Percentiles rank a stretch among this genome's conserved stretches.
phyloP scores from a whole-genome alignment of 331 rosid species.

The Quercus lobata region DNA sequence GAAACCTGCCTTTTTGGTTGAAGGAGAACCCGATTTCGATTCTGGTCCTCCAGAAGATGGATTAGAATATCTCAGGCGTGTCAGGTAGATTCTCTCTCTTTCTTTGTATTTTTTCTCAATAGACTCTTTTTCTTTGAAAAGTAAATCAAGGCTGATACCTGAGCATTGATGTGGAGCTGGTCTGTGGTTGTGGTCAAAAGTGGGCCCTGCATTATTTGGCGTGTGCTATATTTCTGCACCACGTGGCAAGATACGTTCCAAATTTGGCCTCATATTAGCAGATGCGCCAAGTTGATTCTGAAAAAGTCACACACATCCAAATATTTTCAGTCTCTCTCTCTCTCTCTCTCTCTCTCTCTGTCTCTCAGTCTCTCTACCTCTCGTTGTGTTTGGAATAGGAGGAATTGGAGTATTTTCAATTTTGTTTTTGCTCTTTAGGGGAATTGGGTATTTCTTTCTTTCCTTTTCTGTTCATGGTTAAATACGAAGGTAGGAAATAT shows the following conservation, averaged over 20 bases:
- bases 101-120: slow-evolving; percentile 9
- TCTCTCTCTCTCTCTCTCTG: too few species aligned
- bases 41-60: slow-evolving; percentile 99
- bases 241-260: not conserved
- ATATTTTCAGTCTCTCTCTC: too few species aligned
- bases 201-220: not conserved
- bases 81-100: slow-evolving; percentile 52
- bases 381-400: too few species aligned
- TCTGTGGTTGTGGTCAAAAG: not conserved
- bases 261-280: not conserved
- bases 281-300: not conserved
- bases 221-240: not conserved
- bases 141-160: not conserved
- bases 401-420: too few species aligned
- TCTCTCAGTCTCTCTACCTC: too few species aligned
- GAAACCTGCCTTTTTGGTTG: slow-evolving; percentile 77
- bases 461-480: too few species aligned
- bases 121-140: slow-evolving; percentile 2
- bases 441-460: too few species aligned
- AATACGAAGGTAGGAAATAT: too few species aligned
- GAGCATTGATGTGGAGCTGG: not conserved
- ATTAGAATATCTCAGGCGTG: slow-evolving; percentile 94
- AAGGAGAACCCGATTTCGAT: slow-evolving; percentile 87
- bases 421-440: too few species aligned
- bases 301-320: too few species aligned